These are phyloP conservation scores for Pseudopyrenochaeta lycopersici DNA, from an alignment of 2,329 filamentous ascomycete genomes.

Conservation along the genomic window DNA sequence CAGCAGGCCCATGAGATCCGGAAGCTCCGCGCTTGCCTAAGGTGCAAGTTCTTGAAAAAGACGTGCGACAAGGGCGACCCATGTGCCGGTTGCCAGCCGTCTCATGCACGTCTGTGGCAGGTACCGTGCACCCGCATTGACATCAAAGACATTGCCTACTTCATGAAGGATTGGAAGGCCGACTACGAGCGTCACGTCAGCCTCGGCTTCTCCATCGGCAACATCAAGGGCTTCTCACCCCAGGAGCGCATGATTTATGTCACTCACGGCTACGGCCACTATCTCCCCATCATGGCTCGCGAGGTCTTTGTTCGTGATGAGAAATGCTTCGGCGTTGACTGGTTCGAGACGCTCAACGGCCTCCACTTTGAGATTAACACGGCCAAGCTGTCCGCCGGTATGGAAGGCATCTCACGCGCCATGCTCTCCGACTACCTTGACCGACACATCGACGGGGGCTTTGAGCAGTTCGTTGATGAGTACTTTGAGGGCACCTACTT, in stretches of 20 bases:
- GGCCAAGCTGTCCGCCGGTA: conserved; percentile 86
- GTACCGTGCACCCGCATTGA: conserved; percentile 97
- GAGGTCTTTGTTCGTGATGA: conserved; percentile 93
- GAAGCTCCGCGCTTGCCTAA: conserved; percentile 90
- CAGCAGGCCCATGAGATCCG: conserved; percentile 97
- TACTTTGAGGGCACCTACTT: conserved; percentile 97
- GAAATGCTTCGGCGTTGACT: conserved; percentile 91
- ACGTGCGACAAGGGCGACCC: conserved; percentile 98
- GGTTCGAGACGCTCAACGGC: conserved; percentile 83
- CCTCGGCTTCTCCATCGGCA: conserved; percentile 88
- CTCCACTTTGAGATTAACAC: conserved; percentile 88
- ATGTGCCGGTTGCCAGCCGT: conserved; percentile 93
- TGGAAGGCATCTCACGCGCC: conserved; percentile 83
- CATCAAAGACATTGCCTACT: conserved; percentile 98
- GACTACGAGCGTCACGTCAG: conserved; percentile 93
- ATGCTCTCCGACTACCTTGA: conserved; percentile 92
- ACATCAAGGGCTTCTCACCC: conserved; percentile 84
- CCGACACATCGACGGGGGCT: conserved; percentile 90
- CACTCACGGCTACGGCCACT: conserved; percentile 94
- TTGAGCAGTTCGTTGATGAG: conserved; percentile 92
- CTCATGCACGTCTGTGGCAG: conserved; percentile 94
- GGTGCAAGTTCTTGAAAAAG: conserved; percentile 99
- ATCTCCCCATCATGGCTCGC: conserved; percentile 89
- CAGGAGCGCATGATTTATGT: conserved; percentile 80
- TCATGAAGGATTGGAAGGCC: conserved; percentile 99